Evolutionary conservation across 441 rosid genomes (phyloP).

Genomic region (Pelargonium cotyledonis): DNA sequence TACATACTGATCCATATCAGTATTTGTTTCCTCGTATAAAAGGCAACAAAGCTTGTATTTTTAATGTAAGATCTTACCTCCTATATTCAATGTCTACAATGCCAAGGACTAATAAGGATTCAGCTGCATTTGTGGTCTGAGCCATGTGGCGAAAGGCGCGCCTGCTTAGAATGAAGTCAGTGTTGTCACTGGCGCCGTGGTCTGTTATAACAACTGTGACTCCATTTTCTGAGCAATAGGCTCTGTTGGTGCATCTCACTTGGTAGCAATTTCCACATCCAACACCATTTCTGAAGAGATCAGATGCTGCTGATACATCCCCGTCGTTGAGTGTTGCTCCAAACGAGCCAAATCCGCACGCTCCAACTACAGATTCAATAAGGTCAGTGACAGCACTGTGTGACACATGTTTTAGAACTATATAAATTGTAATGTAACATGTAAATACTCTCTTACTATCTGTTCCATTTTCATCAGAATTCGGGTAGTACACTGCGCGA

Average conservation of each 20-base stretch:
- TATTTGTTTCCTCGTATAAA: too few species aligned
- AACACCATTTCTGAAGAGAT: constrained; percentile 50
- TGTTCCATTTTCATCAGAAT: constrained; percentile 51
- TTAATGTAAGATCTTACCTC: constrained; percentile 31
- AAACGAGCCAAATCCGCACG: constrained; percentile 60
- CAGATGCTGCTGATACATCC: constrained; percentile 58
- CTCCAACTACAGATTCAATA: constrained; percentile 35
- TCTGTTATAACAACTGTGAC: constrained; percentile 49
- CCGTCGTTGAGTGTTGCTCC: constrained; percentile 61
- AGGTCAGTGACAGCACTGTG: constrained; percentile 9
- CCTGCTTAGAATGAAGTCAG: constrained; percentile 55
- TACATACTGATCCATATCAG: background rate
- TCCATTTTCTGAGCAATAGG: constrained; percentile 48
- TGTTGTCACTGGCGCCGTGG: constrained; percentile 40
- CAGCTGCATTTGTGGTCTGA: constrained; percentile 42
- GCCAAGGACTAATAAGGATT: constrained; percentile 39
- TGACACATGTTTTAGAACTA: too few species aligned
- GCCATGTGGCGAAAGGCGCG: constrained; percentile 53
- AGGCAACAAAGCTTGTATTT: background rate
- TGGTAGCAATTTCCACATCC: constrained; percentile 75
- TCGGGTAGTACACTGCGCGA: constrained; percentile 50
- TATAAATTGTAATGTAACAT: too few species aligned
- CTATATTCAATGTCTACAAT: constrained; percentile 48
- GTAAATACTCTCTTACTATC: constrained; percentile 31
- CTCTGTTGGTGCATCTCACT: constrained; percentile 53